Evolutionary conservation across 1,284 basidiomycete species (phyloP).

Genomic region (Lentinula novae-zelandiae): DNA sequence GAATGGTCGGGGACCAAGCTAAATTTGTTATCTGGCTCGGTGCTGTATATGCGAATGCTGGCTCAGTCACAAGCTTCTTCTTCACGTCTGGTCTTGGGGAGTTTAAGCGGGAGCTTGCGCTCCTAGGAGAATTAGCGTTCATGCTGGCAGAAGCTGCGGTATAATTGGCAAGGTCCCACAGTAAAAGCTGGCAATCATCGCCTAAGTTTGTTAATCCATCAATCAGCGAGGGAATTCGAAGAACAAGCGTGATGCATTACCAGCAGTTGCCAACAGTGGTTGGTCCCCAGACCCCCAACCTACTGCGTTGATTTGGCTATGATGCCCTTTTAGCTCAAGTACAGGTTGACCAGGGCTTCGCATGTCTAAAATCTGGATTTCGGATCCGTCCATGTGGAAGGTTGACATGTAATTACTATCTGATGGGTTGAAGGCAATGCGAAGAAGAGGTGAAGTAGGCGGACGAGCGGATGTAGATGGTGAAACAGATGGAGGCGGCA

Average conservation of each 20-base stretch:
- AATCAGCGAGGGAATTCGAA: neutral
- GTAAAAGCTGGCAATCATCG: conserved; percentile 86
- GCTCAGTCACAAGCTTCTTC: conserved; percentile 70
- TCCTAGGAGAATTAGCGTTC: conserved; percentile 56
- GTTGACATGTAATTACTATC: conserved; percentile 93
- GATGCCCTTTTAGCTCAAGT: conserved; percentile 83
- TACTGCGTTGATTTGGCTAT: conserved; percentile 74
- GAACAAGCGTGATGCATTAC: conserved; percentile 36
- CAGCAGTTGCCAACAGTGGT: conserved; percentile 80
- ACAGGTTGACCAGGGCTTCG: conserved; percentile 91
- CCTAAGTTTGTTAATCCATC: conserved; percentile 39
- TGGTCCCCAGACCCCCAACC: conserved; percentile 85
- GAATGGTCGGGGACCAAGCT: conserved; percentile 82
- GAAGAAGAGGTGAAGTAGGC: conserved; percentile 75
- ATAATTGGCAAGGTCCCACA: conserved; percentile 81
- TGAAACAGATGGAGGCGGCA: conserved; percentile 52
- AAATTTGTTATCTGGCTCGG: conserved; percentile 80
- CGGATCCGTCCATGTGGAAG: conserved; percentile 85
- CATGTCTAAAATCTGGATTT: conserved; percentile 92
- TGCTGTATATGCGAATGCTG: conserved; percentile 80
- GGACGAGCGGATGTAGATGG: conserved; percentile 60
- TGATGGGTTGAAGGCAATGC: conserved; percentile 84
- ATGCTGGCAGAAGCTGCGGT: conserved; percentile 33
- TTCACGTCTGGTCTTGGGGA: conserved; percentile 73
- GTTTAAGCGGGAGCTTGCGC: conserved; percentile 63